Evolutionary conservation across 352 stramenopile genomes (phyloP), one percentile per base, ranked within the genome.

Genomic region (Phytopythium oedochilum): DNA sequence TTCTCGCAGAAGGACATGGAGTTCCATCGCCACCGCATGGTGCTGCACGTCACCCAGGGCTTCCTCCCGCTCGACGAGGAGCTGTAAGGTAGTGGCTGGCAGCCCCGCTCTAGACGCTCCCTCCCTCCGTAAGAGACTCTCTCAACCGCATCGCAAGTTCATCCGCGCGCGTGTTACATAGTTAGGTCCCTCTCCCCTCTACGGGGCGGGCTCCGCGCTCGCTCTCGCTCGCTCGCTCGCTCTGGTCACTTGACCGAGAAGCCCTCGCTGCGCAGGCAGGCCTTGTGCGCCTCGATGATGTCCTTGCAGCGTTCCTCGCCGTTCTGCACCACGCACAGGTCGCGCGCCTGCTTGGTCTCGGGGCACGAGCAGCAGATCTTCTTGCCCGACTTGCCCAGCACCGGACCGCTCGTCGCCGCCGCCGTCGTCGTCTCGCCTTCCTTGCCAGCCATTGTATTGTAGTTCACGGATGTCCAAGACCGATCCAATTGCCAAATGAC

Each of bases 351-450:
- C 74, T 98, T 98, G 29, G 95, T 99, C 26, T 98, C 96, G 20
- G 96, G 96, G 64, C 96, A 99, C 47, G 92, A 98, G 72, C 96
- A 99, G 75, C 96, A 99, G 61, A 99, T 99, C 74, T 98, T 98
- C 77, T 98, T 98, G 60, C 95, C 94, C 0, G 92, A 97, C 77
- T 98, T 98, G 61, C 87, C 87, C 26, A 96, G 48, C 54, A 90
- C 68, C 1, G 81, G 83, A 2, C 57, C 56, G 5, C 69, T 53
- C 45, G 69, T 55, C 44, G 67, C 53, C 18, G 54, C 39, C 20
- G 58, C 67, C 12, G 53, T 63, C 18, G 54, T 50, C 17, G 56
- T 64, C 28, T 64, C 51, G 43, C 35, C 66, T 44, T 70, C 59
- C 59, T 87, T 88, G 53, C 67, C 72, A 23, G 67, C 64, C 80